Evolutionary conservation across 441 rosid genomes (phyloP).

Genomic region (Syzygium malaccense): DNA sequence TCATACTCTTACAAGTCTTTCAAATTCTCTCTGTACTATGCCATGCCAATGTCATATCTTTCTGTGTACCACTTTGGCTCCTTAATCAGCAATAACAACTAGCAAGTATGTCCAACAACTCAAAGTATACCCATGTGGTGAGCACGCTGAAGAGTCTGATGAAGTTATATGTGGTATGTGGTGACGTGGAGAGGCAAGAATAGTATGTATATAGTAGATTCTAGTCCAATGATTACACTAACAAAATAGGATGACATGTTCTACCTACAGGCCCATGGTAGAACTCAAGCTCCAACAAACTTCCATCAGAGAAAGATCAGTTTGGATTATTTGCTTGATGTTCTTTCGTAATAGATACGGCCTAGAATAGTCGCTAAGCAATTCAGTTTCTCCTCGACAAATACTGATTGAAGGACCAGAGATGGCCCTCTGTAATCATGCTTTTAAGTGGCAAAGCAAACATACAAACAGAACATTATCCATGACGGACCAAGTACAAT

Average conservation of each 20-base stretch:
- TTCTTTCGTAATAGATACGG: background rate
- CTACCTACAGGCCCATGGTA: background rate
- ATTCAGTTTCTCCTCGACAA: background rate
- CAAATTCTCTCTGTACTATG: background rate
- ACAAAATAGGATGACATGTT: background rate
- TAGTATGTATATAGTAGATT: background rate
- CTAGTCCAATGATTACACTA: background rate
- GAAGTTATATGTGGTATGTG: background rate
- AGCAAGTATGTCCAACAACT: background rate
- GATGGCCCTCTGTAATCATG: background rate
- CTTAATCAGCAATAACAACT: background rate
- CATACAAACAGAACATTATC: background rate
- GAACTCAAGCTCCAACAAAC: background rate
- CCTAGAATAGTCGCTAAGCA: no score
- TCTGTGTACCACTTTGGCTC: background rate
- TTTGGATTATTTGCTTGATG: background rate
- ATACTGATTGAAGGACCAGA: background rate
- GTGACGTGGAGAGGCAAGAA: background rate
- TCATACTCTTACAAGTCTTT: background rate
- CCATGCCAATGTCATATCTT: background rate
- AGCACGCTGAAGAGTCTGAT: background rate
- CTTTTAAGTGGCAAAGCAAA: background rate
- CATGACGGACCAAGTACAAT: background rate
- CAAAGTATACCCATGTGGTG: background rate
- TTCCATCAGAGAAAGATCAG: background rate